Evolutionary conservation across 768 basidiomycete genomes (phyloP), one percentile per base, ranked within the genome.

Genomic region (Lentinula aciculospora): DNA sequence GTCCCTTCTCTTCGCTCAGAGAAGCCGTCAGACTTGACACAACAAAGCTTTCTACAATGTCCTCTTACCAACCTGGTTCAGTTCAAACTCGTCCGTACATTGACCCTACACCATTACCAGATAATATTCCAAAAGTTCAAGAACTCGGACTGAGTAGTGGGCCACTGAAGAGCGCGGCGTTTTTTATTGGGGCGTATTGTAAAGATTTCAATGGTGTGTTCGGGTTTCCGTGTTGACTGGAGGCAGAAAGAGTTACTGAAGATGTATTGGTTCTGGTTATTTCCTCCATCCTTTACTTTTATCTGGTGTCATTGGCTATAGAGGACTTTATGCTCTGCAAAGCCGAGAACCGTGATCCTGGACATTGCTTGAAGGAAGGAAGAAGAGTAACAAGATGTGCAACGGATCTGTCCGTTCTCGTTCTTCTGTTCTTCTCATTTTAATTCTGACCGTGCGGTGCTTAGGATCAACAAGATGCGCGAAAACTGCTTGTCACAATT

Each of bases 321-420:
- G 91, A 93, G 81, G 90, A 93, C 76, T 93, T 92, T 66, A 96
- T 98, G 93, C 88, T 98, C 54, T 99, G 97, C 82, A 98, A 98
- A 76, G 78, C 84, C 23, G 95, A 98, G 77, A 88, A 82, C 67
- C 81, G 88, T 59, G 88, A 96, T 67, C 94, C 96, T 9, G 92
- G 73, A 21, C 93, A 95, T 69, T 99, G 97, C 72, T 68, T 98
- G 75, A 90, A 91, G 79, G 97, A 98, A 72, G 97, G 97, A 10
- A 75, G 97, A 63, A 85, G 92, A 64, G 96, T 98, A 57, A 98
- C 97, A 56, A 82, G 97, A 64, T 99, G 97, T 72, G 91, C 95
- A 47, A 85, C 86, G 32, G 94, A 98, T 68, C 67, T 99, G 97
- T 98, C 64, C 68, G 92, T 82, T 47, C 31, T 53, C 21, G 8